Evolutionary conservation across 768 basidiomycete genomes (phyloP).

Genomic region (Mycena epipterygia): DNA sequence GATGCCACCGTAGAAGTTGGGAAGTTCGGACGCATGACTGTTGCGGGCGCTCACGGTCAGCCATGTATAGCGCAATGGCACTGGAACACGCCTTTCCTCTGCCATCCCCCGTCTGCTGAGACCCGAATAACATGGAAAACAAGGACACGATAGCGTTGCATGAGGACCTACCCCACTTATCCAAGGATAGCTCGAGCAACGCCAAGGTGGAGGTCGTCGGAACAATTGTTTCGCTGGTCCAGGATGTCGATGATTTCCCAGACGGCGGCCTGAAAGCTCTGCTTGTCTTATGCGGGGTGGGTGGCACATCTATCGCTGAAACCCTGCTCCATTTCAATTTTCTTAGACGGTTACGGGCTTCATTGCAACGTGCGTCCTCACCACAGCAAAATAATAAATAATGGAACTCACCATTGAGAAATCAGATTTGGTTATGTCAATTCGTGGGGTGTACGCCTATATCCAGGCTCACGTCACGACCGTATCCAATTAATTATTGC

Average conservation of each 20-base stretch:
- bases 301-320: not conserved
- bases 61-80: no score
- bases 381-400: not conserved
- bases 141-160: not conserved
- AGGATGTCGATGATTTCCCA: not conserved
- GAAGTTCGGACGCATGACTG: no score
- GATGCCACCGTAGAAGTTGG: no score
- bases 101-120: no score
- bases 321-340: not conserved
- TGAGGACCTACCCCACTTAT: not conserved
- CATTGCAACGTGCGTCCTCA: conserved; percentile 10
- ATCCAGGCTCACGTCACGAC: not conserved
- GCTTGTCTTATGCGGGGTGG: conserved; percentile 1
- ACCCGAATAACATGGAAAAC: no score
- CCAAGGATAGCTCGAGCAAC: not conserved
- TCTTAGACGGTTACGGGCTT: not conserved
- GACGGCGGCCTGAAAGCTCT: conserved; percentile 14
- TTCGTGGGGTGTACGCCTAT: conserved; percentile 21
- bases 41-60: no score
- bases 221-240: not conserved
- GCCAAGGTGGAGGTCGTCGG: not conserved
- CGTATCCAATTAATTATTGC: not conserved
- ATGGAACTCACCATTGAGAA: not conserved
- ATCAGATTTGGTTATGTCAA: conserved; percentile 23
- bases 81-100: no score